Base-by-base conservation (phyloP, 495 filamentous ascomycete species). In the Talaromyces stipitatus region DNA sequence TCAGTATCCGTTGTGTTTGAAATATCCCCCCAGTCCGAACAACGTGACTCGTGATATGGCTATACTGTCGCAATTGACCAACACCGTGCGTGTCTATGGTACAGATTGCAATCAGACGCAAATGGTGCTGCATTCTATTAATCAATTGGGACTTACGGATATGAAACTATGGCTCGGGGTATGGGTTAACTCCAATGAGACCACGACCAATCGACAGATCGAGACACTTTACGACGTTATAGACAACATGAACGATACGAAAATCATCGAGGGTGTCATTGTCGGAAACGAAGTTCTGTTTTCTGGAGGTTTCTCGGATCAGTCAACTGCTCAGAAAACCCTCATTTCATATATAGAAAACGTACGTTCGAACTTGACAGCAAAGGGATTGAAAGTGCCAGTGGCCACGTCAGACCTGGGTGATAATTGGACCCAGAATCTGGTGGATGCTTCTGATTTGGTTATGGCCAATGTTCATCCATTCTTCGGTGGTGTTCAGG, bases 81-180 rank as follows among this genome's bases (percentile, higher is more conserved):
- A 95, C 68, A 86, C 82, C 2, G 79, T 98, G 43, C 88, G 92
- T 1, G 79, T 97, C 12, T 98, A 98, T 67, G 94, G 94, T 23
- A 97, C 90, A 14, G 94, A 98, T 72, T 98, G 94, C 79, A 97
- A 97, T 67, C 92, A 97, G 70, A 97, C 94, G 0, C 84, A 96
- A 66, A 91, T 97, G 89, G 86, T 94, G 1, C 79, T 97, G 38
- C 85, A 92, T 63, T 83, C 91, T 5, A 85, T 98, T 65, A 76
- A 86, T 53, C 80, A 78, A 51, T 78, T 97, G 29, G 80, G 81
- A 30, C 69, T 96, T 53, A 81, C 83, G 20, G 81, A 86, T 61
- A 85, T 96, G 76, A 96, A 94, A 62, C 78, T 98, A 60, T 97
- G 94, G 94, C 78, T 97, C 18, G 94, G 94, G 12, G 92, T 97